Conservation (phyloP, 176 grass and related monocot genomes). For the Dactylis glomerata region DNA sequence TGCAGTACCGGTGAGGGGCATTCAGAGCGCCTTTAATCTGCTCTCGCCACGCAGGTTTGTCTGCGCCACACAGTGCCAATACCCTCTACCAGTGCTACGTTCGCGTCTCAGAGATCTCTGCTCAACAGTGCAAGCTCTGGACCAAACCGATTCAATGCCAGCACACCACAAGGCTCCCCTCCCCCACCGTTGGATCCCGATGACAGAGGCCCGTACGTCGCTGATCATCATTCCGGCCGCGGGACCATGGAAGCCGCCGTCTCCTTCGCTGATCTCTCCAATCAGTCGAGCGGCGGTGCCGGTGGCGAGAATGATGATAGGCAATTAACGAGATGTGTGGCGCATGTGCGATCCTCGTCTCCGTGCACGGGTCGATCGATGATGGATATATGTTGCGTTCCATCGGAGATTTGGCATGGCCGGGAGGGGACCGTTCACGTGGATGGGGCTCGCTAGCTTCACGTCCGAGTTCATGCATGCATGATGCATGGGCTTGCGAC, state of each 20-base stretch:
- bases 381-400: neutral
- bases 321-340: neutral
- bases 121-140: neutral
- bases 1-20: constrained; percentile 19
- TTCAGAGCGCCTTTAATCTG: constrained; percentile 22
- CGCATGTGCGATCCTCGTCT: neutral
- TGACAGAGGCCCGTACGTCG: neutral
- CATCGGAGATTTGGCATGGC: neutral
- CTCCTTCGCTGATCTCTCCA: neutral
- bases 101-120: neutral
- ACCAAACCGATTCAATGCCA: constrained; percentile 14
- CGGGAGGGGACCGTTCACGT: neutral
- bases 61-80: neutral
- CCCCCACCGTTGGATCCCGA: constrained; percentile 10
- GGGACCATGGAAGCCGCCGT: neutral
- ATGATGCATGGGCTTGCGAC: neutral
- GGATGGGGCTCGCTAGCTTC: neutral
- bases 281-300: neutral
- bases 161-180: neutral
- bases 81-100: neutral
- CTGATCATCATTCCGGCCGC: neutral
- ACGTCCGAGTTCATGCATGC: neutral
- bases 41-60: neutral
- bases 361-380: neutral
- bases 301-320: neutral